Percentiles rank a stretch among this genome's conserved stretches.
Evolutionary conservation across 2,329 filamentous ascomycete species (phyloP).

Genomic region (Xylariaceae sp.): DNA sequence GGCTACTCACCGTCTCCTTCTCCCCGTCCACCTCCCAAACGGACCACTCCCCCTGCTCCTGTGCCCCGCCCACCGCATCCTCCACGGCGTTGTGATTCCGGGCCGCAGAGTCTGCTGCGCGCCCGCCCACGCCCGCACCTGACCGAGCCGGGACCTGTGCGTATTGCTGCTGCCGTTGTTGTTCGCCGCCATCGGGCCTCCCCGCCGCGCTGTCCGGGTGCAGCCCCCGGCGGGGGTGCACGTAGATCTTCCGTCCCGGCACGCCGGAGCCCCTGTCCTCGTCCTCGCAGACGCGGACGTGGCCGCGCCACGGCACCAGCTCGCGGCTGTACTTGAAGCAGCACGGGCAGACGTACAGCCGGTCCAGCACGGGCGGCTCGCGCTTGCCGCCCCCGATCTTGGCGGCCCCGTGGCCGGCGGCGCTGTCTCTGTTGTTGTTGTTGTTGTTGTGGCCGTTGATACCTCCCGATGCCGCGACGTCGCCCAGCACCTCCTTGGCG

Average conservation of each 20-base stretch:
- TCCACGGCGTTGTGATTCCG: slow-evolving; percentile 34
- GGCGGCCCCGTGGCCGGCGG: slow-evolving; percentile 14
- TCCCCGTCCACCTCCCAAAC: slow-evolving; percentile 93
- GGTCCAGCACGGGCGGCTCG: slow-evolving; percentile 45
- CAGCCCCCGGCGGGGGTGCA: slow-evolving; percentile 42
- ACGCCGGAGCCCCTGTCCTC: slow-evolving; percentile 30
- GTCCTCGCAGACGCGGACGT: slow-evolving; percentile 49
- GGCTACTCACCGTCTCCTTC: slow-evolving; percentile 56
- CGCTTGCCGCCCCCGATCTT: slow-evolving; percentile 27
- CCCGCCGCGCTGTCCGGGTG: slow-evolving; percentile 21
- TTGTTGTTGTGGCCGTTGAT: slow-evolving; percentile 2
- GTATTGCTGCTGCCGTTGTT: too few species aligned
- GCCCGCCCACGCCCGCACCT: too few species aligned
- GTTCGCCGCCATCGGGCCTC: slow-evolving; percentile 29
- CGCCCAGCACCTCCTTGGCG: slow-evolving; percentile 59
- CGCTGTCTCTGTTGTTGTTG: slow-evolving; percentile 6
- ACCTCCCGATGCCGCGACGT: slow-evolving; percentile 27
- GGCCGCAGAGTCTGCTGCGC: too few species aligned
- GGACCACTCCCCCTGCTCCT: slow-evolving; percentile 69
- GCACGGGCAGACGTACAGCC: slow-evolving; percentile 79
- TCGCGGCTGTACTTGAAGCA: slow-evolving; percentile 88
- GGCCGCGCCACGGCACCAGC: slow-evolving; percentile 49
- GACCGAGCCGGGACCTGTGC: too few species aligned
- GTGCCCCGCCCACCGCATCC: too few species aligned
- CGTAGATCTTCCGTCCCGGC: slow-evolving; percentile 70